Conservation (phyloP, 768 basidiomycete species). For the Mycena amicta region DNA sequence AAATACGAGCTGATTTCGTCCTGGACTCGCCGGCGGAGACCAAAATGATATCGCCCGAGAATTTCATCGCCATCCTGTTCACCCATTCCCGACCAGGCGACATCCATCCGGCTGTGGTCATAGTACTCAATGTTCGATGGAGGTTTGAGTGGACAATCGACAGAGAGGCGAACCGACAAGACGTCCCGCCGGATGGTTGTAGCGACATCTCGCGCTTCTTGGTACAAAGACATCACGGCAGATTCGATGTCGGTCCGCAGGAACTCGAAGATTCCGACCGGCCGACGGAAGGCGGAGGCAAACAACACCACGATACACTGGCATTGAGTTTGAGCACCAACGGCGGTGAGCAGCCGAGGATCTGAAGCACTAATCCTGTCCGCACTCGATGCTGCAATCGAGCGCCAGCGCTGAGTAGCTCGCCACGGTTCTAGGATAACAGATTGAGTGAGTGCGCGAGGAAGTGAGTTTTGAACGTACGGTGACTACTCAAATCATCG, state of each 20-base stretch:
- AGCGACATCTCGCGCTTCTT: not conserved
- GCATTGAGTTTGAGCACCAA: not conserved
- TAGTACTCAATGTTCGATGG: not conserved
- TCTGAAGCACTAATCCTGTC: not conserved
- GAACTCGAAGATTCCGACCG: not conserved
- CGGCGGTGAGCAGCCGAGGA: not conserved
- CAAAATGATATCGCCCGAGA: not conserved
- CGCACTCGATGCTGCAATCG: not conserved
- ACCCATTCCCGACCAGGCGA: not conserved
- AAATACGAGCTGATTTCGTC: not conserved
- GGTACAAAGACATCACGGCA: not conserved
- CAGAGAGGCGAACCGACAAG: not conserved
- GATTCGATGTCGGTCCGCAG: not conserved
- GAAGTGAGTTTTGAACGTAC: not conserved
- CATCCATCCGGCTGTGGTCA: not conserved
- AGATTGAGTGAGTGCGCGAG: not conserved
- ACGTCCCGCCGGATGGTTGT: not conserved
- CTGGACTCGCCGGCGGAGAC: not conserved
- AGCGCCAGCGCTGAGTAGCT: not conserved
- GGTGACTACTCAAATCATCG: not conserved
- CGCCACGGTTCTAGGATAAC: not conserved
- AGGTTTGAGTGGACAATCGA: not conserved
- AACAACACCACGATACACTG: not conserved
- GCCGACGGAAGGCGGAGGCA: not conserved
- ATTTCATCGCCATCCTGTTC: not conserved